These are phyloP conservation scores for Dendryphion nanum DNA, from an alignment of 2,329 filamentous ascomycete genomes.

Conservation along the genomic window DNA sequence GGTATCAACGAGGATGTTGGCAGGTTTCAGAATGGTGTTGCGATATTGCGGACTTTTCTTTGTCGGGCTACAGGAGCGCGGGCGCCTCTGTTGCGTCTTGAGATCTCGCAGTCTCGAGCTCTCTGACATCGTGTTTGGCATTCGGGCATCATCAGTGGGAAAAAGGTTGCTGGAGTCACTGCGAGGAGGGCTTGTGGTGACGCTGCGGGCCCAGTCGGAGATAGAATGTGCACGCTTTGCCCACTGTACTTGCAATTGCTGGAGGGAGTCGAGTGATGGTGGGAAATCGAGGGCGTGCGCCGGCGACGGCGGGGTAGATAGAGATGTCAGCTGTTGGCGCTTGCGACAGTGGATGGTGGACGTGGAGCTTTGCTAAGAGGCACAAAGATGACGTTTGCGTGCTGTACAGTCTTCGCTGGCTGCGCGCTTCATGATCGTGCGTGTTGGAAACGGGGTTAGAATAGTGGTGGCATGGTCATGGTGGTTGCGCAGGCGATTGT, in stretches of 20 bases:
- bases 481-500: background rate
- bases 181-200: background rate
- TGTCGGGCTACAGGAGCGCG: conserved; percentile 5
- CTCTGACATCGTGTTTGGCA: conserved; percentile 3
- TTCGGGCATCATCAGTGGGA: background rate
- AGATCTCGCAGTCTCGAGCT: conserved; percentile 4
- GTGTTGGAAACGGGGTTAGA: background rate
- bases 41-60: conserved; percentile 10
- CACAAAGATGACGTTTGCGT: background rate
- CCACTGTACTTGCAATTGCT: too few relatives aligned
- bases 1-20: conserved; percentile 4
- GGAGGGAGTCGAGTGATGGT: background rate
- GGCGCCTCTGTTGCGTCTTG: too few relatives aligned
- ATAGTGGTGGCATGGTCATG: background rate
- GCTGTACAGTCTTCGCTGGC: background rate
- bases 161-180: background rate
- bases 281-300: background rate
- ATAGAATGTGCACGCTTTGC: background rate
- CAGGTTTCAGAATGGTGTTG: conserved; percentile 8
- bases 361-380: background rate
- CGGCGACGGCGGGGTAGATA: background rate
- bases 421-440: background rate
- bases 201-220: background rate
- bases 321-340: background rate
- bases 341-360: background rate